Base-by-base conservation (phyloP, 768 basidiomycete genomes). In the Gautieria morchelliformis region DNA sequence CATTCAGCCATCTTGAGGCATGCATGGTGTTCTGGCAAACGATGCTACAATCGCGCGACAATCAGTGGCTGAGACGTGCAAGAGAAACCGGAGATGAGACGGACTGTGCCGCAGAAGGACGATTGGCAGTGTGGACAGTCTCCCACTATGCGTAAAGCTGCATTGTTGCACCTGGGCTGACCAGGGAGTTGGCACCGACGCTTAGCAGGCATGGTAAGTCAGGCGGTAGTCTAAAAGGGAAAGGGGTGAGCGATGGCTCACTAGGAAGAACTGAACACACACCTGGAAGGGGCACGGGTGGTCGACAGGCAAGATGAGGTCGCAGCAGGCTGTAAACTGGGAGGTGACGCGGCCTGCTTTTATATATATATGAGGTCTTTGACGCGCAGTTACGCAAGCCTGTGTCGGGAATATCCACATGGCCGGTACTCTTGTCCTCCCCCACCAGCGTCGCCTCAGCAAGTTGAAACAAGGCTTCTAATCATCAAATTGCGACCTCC, bases 1-100 rank as follows among this genome's bases (percentile, higher is more conserved):
- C 91, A 93, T 69, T 84, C 84, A 67, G 88, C 84, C 60, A 94
- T 74, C 60, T 91, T 86, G 62, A 81, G 79, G 74, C 91, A 94
- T 56, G 79, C 78, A 69, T 94, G 91, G 63, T 89, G 88, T 68
- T 93, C 92, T 7, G 92, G 90, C 61, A 94, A 77, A 59, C 91
- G 87, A 67, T 93, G 92, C 87, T 93, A 58, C 56, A 32, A 58
- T 58, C 58, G 24, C 48, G 33, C 44, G 24, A 56, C 62, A 56
- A 63, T 58, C 66, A 51, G 68, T 52, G 42, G 15, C 42, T 64
- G 44, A 64, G 56, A 53, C 46, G 30, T 46, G 59, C 59, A 19
- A 46, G 20, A 40, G 53, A 45, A 22, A 27, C 9, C 14, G 55
- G 12, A 15, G 40, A 52, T 41, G 44, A 41, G 15, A 79, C 87